Evolutionary conservation across 2,329 filamentous ascomycete species (phyloP).

Genomic region (Fusarium nanum): DNA sequence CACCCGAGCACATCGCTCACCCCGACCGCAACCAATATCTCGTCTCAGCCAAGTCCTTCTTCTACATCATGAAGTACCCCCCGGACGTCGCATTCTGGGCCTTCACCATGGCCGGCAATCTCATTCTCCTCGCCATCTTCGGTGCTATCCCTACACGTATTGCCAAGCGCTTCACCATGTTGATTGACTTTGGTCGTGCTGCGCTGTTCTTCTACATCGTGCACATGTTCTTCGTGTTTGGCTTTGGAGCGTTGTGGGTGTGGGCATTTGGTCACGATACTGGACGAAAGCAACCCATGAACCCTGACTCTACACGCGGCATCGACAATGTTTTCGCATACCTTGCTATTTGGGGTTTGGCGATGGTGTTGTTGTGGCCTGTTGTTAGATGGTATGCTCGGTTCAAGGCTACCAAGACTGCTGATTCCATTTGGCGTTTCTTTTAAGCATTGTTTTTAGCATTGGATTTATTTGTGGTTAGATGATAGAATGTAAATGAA

Average conservation of each 20-base stretch:
- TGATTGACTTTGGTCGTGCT: constrained; percentile 59
- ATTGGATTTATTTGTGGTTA: not conserved
- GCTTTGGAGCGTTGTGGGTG: constrained; percentile 43
- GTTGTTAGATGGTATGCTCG: constrained; percentile 56
- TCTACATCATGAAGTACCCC: constrained; percentile 61
- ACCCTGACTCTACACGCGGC: constrained; percentile 44
- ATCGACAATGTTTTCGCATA: constrained; percentile 55
- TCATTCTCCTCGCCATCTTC: constrained; percentile 55
- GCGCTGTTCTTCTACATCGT: constrained; percentile 60
- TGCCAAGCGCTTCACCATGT: constrained; percentile 49
- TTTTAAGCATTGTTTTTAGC: constrained; percentile 48
- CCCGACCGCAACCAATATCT: constrained; percentile 56
- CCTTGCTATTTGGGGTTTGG: constrained; percentile 52
- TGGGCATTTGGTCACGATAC: constrained; percentile 52
- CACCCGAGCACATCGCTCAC: constrained; percentile 51
- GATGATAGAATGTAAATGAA: not conserved
- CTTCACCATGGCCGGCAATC: constrained; percentile 54
- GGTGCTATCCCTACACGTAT: constrained; percentile 48
- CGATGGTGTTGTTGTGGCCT: constrained; percentile 56
- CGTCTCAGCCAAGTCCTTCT: constrained; percentile 55
- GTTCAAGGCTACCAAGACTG: constrained; percentile 56
- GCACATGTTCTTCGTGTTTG: constrained; percentile 53
- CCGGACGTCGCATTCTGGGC: constrained; percentile 61
- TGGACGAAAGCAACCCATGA: constrained; percentile 42
- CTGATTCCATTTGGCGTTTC: constrained; percentile 60